Percentiles rank a stretch among this genome's conserved stretches.
Conservation (phyloP, 1,284 basidiomycete species). For the Marasmius fiardii region DNA sequence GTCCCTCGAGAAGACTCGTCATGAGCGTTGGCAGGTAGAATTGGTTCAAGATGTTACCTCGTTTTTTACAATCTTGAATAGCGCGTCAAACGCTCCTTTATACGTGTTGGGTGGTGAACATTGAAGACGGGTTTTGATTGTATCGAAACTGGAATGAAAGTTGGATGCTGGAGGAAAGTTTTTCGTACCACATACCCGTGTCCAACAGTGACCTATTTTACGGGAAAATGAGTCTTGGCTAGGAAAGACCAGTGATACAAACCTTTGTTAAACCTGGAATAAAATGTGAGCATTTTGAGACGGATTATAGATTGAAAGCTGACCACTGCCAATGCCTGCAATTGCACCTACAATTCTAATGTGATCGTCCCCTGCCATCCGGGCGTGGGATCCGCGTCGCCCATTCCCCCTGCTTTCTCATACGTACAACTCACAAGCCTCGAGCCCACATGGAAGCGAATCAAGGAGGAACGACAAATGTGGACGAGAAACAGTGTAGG, state of each 20-base stretch:
- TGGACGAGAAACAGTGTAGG: constrained; percentile 56
- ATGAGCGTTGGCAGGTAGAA: not conserved
- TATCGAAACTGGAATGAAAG: constrained; percentile 67
- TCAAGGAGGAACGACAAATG: not conserved
- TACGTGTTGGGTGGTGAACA: constrained; percentile 73
- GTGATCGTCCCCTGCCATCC: too few relatives aligned
- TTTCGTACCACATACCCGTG: constrained; percentile 55
- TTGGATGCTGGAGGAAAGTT: too few relatives aligned
- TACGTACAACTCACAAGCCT: too few relatives aligned
- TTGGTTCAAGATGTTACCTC: constrained; percentile 43
- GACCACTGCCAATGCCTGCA: constrained; percentile 62
- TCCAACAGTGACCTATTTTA: constrained; percentile 59
- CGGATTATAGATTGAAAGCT: constrained; percentile 15
- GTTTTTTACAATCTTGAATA: constrained; percentile 57
- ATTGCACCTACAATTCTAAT: constrained; percentile 55
- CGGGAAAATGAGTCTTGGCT: constrained; percentile 14
- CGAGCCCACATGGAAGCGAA: not conserved
- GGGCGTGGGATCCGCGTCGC: too few relatives aligned
- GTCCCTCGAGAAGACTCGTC: constrained; percentile 33
- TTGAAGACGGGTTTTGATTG: constrained; percentile 74
- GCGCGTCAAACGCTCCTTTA: constrained; percentile 62
- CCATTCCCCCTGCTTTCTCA: too few relatives aligned
- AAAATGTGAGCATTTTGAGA: constrained; percentile 3
- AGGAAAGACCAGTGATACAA: too few relatives aligned
- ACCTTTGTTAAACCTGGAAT: constrained; percentile 58